Percentiles rank a stretch among this genome's conserved stretches.
phyloP scores from a whole-genome alignment of 116 monocot species.

The Papilionanthe hybrid region DNA sequence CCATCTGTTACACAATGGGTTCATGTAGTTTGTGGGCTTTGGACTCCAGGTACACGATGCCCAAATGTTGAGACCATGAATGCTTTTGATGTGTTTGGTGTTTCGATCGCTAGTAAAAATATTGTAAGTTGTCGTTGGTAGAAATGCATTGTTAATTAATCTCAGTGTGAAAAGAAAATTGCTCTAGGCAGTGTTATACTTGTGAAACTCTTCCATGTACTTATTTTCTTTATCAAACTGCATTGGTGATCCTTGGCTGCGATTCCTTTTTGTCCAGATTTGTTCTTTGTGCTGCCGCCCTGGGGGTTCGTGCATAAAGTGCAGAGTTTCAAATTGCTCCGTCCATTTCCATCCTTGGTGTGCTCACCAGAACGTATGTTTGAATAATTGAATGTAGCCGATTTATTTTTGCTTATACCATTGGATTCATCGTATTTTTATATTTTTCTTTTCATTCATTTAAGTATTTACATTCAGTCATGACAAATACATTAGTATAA shows the following conservation, averaged over 20 bases:
- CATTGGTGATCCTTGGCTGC: background rate
- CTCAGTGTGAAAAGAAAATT: too few relatives aligned
- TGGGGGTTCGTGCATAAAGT: constrained; percentile 75
- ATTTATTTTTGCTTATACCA: background rate
- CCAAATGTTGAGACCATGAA: constrained; percentile 91
- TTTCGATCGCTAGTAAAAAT: constrained; percentile 40
- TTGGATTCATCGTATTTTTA: background rate
- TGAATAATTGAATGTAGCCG: background rate
- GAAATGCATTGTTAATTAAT: background rate
- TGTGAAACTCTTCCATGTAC: too few relatives aligned
- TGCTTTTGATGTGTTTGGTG: constrained; percentile 90
- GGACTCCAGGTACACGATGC: constrained; percentile 94
- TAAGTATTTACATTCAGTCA: too few relatives aligned
- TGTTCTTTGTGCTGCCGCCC: constrained; percentile 73
- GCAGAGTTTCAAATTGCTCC: constrained; percentile 64
- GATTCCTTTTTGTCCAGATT: constrained; percentile 33
- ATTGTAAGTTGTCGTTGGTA: constrained; percentile 34
- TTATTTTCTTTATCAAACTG: background rate
- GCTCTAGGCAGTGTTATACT: too few relatives aligned
- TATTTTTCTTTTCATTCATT: too few relatives aligned
- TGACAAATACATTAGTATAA: too few relatives aligned
- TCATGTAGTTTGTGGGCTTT: constrained; percentile 96
- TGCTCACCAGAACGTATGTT: constrained; percentile 79
- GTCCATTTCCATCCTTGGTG: constrained; percentile 91
- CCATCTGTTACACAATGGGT: constrained; percentile 74